phyloP scores from a whole-genome alignment of 2,329 filamentous ascomycete genomes.

The Ceratocystis huliohia region DNA sequence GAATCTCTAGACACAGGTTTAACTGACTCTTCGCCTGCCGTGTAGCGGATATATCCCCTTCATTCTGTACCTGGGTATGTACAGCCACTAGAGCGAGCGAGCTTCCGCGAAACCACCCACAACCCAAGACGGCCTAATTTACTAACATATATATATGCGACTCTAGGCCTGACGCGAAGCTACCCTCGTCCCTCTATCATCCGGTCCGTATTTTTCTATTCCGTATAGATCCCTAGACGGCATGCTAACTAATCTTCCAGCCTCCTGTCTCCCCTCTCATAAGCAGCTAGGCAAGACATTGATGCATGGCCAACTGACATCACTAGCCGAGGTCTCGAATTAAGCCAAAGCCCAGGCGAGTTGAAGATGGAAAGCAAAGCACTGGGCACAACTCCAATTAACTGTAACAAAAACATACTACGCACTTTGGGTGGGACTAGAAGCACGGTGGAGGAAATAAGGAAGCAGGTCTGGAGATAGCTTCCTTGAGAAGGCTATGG shows the following conservation, averaged over 20 bases:
- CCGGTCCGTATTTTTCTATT: slow-evolving; percentile 32
- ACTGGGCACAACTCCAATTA: not conserved
- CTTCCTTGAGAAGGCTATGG: not conserved
- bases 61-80: slow-evolving; percentile 85
- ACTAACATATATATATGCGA: slow-evolving; percentile 24
- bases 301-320: not conserved
- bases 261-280: slow-evolving; percentile 53
- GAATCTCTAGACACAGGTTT: not conserved
- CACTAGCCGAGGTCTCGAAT: not conserved
- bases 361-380: not conserved
- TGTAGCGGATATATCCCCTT: slow-evolving; percentile 83
- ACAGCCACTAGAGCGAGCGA: slow-evolving; percentile 23
- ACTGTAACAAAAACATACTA: not conserved
- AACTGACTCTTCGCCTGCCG: not conserved
- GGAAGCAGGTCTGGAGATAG: not conserved
- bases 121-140: slow-evolving; percentile 4
- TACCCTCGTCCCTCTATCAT: slow-evolving; percentile 69
- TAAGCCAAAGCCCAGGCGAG: not conserved
- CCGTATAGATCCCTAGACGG: not conserved
- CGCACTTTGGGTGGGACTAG: not conserved
- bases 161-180: slow-evolving; percentile 78
- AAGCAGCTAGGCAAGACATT: slow-evolving; percentile 24
- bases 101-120: slow-evolving; percentile 5
- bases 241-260: slow-evolving; percentile 28
- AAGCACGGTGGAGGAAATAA: not conserved